These are phyloP conservation scores for Wickerhamiella musiphila DNA, from an alignment of 805 yeast species.

Conservation along the genomic window DNA sequence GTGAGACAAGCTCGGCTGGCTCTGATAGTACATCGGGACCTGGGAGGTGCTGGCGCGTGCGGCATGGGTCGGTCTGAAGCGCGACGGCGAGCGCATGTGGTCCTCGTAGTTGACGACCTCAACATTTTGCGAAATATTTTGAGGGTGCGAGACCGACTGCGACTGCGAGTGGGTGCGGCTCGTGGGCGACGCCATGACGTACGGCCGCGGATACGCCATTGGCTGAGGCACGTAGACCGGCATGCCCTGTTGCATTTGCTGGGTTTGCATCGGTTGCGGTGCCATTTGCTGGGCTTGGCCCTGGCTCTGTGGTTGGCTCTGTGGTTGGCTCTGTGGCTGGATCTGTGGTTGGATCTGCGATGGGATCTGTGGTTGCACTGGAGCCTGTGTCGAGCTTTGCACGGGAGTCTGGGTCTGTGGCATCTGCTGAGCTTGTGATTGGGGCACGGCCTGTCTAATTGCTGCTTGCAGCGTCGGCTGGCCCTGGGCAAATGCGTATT, in stretches of 20 bases:
- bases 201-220: constrained; percentile 3
- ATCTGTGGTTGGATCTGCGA: too few species aligned
- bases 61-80: constrained; percentile 11
- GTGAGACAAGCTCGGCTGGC: constrained; percentile 3
- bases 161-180: constrained; percentile 8
- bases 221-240: neutral
- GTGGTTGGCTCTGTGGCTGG: too few species aligned
- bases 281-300: too few species aligned
- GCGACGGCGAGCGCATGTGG: constrained; percentile 9
- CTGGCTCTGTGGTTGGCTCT: too few species aligned
- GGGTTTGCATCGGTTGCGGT: too few species aligned
- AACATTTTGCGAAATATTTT: constrained; percentile 12
- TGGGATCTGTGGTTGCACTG: constrained; percentile 1
- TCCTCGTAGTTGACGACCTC: constrained; percentile 12
- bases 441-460: constrained; percentile 2
- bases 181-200: constrained; percentile 11
- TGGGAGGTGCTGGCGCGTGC: constrained; percentile 13
- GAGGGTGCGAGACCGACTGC: constrained; percentile 7
- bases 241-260: constrained; percentile 6
- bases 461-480: constrained; percentile 8
- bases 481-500: constrained; percentile 1
- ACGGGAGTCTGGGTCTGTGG: neutral
- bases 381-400: neutral
- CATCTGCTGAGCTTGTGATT: constrained; percentile 2
- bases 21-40: constrained; percentile 9